Percentiles rank a stretch among this genome's conserved stretches.
These are phyloP conservation scores for Nannochloropsis oceanica DNA, from an alignment of 108 stramenopile species.

Conservation along the genomic window DNA sequence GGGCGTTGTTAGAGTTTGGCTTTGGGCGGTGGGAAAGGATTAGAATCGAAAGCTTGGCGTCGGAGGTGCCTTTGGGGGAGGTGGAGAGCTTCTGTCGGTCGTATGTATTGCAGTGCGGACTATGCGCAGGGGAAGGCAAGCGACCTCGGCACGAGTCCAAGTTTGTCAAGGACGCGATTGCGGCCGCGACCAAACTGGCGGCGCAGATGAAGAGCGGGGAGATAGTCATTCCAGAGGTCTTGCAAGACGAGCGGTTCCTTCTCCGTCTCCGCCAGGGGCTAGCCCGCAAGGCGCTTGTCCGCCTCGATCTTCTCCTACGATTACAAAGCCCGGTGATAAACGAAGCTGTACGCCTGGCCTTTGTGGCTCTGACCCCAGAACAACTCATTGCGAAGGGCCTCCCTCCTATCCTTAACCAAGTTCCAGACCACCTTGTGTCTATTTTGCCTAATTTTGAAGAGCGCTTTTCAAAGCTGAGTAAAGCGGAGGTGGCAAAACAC, in stretches of 20 bases:
- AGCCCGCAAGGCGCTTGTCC: slow-evolving; percentile 10
- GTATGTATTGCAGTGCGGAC: slow-evolving; percentile 40
- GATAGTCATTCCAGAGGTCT: neutral
- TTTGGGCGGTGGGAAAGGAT: slow-evolving; percentile 40
- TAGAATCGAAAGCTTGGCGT: slow-evolving; percentile 5
- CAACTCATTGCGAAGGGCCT: neutral
- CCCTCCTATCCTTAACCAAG: neutral
- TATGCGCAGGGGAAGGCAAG: slow-evolving; percentile 33
- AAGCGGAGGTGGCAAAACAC: slow-evolving; percentile 5
- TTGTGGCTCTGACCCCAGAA: neutral
- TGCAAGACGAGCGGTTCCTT: neutral
- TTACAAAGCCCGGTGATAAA: slow-evolving; percentile 6
- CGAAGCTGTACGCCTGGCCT: neutral
- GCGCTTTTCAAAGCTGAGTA: slow-evolving; percentile 2
- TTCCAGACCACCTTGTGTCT: neutral
- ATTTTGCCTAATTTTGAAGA: slow-evolving; percentile 8
- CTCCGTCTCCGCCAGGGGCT: neutral
- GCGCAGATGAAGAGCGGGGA: neutral
- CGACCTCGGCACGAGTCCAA: neutral
- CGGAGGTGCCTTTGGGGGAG: slow-evolving; percentile 3
- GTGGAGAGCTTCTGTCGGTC: slow-evolving; percentile 30
- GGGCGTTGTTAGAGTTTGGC: slow-evolving; percentile 24
- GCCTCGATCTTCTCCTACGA: slow-evolving; percentile 14
- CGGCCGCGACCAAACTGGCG: neutral
- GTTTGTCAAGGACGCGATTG: slow-evolving; percentile 2